A percentile compares a stretch with the other conserved stretches of the same genome.
Conservation (phyloP, 768 basidiomycete genomes). For the Daedalea quercina region DNA sequence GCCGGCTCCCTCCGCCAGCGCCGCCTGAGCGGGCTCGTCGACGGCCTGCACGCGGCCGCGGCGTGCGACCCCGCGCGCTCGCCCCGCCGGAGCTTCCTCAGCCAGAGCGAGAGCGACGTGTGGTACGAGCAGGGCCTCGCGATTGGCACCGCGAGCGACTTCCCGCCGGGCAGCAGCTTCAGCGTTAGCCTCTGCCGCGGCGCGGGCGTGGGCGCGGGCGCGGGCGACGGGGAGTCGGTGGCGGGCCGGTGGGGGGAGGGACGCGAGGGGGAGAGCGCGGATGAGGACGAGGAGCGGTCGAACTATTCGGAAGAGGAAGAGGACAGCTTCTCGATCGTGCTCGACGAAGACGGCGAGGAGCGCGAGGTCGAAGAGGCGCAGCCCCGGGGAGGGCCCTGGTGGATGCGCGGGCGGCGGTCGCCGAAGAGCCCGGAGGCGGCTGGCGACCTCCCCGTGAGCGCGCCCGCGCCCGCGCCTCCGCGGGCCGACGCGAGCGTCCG, state of each 20-base stretch:
- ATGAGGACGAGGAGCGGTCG: constrained; percentile 6
- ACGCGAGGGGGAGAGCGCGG: background rate
- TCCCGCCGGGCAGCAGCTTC: background rate
- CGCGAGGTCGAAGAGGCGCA: too few relatives aligned
- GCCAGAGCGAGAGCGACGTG: constrained; percentile 11
- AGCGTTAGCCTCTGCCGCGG: too few relatives aligned
- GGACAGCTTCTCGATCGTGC: background rate
- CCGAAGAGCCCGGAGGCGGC: too few relatives aligned
- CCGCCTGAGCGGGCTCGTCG: constrained; percentile 30
- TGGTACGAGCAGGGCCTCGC: constrained; percentile 25
- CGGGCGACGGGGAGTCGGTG: too few relatives aligned
- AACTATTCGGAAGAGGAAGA: constrained; percentile 10
- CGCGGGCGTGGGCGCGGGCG: too few relatives aligned
- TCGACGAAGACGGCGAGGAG: background rate
- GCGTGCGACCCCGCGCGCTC: constrained; percentile 2
- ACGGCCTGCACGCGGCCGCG: constrained; percentile 23
- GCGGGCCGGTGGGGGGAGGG: background rate
- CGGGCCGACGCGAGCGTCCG: too few relatives aligned
- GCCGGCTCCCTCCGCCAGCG: constrained; percentile 5
- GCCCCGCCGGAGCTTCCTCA: background rate
- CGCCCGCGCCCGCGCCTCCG: too few relatives aligned
- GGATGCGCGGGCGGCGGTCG: background rate
- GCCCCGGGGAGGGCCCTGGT: background rate
- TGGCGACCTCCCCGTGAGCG: too few relatives aligned
- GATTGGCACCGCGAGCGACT: constrained; percentile 26